These are phyloP conservation scores for Saussurea involucrata DNA, from an alignment of 129 eudicot species.

Conservation along the genomic window DNA sequence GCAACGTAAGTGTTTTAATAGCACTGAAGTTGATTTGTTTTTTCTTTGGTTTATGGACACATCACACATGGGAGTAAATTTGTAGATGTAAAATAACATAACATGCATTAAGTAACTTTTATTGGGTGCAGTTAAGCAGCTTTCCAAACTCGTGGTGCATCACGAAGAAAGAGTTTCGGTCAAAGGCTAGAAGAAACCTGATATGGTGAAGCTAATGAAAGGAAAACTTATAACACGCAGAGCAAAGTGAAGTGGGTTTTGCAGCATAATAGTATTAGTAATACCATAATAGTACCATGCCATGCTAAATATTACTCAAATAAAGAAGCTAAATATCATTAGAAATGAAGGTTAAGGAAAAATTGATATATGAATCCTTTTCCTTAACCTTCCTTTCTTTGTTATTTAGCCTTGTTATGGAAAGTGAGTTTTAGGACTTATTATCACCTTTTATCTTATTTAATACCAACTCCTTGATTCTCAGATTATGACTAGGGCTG, in stretches of 20 bases:
- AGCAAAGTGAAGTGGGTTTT: not conserved
- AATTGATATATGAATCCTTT: too few relatives aligned
- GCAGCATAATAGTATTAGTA: too few relatives aligned
- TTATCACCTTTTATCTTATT: not conserved
- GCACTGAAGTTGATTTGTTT: not conserved
- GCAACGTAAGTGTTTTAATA: conserved; percentile 56
- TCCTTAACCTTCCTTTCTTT: too few relatives aligned
- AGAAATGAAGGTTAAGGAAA: not conserved
- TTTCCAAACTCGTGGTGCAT: conserved; percentile 85
- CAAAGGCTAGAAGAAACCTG: conserved; percentile 43
- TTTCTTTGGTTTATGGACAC: not conserved
- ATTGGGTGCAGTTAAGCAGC: conserved; percentile 70
- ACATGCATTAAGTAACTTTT: not conserved
- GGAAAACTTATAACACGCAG: not conserved
- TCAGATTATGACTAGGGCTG: too few relatives aligned
- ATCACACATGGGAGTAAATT: not conserved
- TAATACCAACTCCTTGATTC: too few relatives aligned
- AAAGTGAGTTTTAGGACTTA: not conserved
- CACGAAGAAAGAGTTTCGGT: conserved; percentile 65
- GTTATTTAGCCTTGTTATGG: too few relatives aligned
- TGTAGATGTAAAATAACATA: too few relatives aligned
- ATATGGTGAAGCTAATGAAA: conserved; percentile 34
- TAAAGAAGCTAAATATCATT: too few relatives aligned
- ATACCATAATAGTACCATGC: not conserved
- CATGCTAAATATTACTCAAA: not conserved